Evolutionary conservation across 768 basidiomycete species (phyloP), one percentile per base, ranked within the genome.

Genomic region (Pulveroboletus ravenelii): DNA sequence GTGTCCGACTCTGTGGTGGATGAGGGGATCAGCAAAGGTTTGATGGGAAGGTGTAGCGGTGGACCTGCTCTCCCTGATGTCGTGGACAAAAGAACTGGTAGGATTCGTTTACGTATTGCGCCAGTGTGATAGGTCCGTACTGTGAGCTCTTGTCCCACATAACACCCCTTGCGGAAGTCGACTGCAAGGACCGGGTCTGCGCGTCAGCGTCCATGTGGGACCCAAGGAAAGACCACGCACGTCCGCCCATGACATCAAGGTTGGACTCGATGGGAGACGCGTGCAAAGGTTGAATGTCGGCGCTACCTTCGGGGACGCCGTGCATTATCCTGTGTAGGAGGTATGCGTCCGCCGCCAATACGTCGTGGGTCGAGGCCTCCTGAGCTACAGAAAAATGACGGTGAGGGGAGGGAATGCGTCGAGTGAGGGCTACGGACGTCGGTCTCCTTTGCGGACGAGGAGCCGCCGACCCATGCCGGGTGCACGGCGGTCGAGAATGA

Each of bases 121-220:
- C 96, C 96, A 6, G 88, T 97, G 66, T 97, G 93, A 67, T 95
- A 95, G 34, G 95, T 97, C 45, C 96, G 81, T 6, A 96, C 94
- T 0, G 94, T 97, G 36, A 98, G 75, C 62, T 98, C 96, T 74
- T 99, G 96, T 9, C 96, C 96, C 6, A 98, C 86, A 63, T 97
- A 98, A 64, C 96, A 99, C 3, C 96, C 96, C 72, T 99, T 99
- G 50, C 90, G 76, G 67, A 96, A 97, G 69, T 97, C 93, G 64
- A 98, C 94, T 87, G 76, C 25, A 42, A 27, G 55, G 23, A n/a
- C n/a, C n/a, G n/a, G n/a, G n/a, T n/a, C n/a, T n/a, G 34, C 12
- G 32, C 3, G 40, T 56, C 38, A 60, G 35, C 30, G 46, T 41
- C 38, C 1, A 15, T 29, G 15, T 17, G 39, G 15, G 25, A 36